Conservation (phyloP, 2,329 filamentous ascomycete species). For the Pyricularia pennisetigena region DNA sequence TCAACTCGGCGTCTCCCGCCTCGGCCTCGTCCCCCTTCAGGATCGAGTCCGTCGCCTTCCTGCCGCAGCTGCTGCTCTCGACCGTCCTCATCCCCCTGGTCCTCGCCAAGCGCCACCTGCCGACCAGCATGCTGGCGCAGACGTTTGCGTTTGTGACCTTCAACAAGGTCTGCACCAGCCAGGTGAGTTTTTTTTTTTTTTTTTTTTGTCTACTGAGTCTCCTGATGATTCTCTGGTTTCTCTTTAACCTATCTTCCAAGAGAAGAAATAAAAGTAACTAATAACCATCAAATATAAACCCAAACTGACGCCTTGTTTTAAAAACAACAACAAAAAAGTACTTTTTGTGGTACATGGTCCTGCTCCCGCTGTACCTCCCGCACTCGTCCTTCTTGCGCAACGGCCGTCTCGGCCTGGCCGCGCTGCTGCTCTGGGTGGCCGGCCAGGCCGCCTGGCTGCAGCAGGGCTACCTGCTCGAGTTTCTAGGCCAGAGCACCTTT, state of each 20-base stretch:
- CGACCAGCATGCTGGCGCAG: constrained; percentile 82
- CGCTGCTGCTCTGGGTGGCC: constrained; percentile 62
- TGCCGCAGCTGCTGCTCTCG: constrained; percentile 78
- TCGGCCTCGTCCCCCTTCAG: constrained; percentile 22
- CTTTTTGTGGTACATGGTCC: constrained; percentile 95
- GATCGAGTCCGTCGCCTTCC: constrained; percentile 75
- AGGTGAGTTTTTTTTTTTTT: constrained; percentile 56
- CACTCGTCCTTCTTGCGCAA: constrained; percentile 59
- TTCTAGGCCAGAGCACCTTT: constrained; percentile 74
- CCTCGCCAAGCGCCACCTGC: constrained; percentile 71
- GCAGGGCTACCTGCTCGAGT: constrained; percentile 67
- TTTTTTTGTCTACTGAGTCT: neutral
- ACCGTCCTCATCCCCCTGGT: constrained; percentile 59
- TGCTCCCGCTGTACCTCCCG: constrained; percentile 85
- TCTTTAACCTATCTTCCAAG: neutral
- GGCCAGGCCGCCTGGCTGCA: constrained; percentile 70
- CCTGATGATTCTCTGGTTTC: too few species aligned
- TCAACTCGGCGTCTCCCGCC: constrained; percentile 56
- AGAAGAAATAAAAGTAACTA: too few species aligned
- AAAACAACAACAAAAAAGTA: constrained; percentile 61
- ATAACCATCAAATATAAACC: neutral
- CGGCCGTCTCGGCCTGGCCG: constrained; percentile 51
- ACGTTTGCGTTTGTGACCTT: constrained; percentile 96
- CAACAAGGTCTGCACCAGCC: constrained; percentile 98
- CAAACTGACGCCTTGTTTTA: constrained; percentile 9